Evolutionary conservation across 768 basidiomycete genomes (phyloP), one percentile per base, ranked within the genome.

Genomic region (Agrocybe praecox): DNA sequence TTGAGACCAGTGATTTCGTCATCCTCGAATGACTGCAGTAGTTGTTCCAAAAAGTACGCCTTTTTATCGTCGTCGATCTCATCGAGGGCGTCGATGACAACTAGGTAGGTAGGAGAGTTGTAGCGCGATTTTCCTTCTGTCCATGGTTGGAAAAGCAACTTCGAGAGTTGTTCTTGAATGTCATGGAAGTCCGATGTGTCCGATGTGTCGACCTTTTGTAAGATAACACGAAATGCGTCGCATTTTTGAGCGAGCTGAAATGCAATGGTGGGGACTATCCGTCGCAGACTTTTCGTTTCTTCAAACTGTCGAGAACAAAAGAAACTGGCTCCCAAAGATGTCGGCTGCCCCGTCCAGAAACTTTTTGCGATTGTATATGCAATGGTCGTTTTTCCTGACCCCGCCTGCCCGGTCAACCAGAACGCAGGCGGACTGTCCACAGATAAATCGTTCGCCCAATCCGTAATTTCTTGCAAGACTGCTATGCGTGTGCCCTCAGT

Each of bases 281-380:
- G 29, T 7, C 24, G 63, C 11, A 50, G 33, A 1, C 12, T 22
- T 46, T 55, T 22, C 17, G 67, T 67, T 18, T 69, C 63, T 15
- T 52, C 36, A 33, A 67, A 69, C 52, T 63, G 64, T 22, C 65
- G 62, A 9, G 70, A 72, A 44, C 65, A 68, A 29, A 72, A 65
- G 54, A 72, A 72, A 50, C 62, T 69, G 19, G 52, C 69, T 6
- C 63, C 63, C 21, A 72, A 46, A 17, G 26, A 5, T 4, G 26
- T 9, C 9, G 26, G 26, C 26, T 29, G 26, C 5, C 26, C 26
- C 5, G 4, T 9, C 26, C 4, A 4, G 45, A 66, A 67, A 4
- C 47, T 32, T 19, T 48, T 45, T 17, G 65, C 61, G 7, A 68
- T 60, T 1, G 67, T 67, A 50, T 62, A 63, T 11, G 71, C 67